Evolutionary conservation across 2,329 filamentous ascomycete species (phyloP), one percentile per base, ranked within the genome.

Genomic region (Emericellopsis cladophorae): DNA sequence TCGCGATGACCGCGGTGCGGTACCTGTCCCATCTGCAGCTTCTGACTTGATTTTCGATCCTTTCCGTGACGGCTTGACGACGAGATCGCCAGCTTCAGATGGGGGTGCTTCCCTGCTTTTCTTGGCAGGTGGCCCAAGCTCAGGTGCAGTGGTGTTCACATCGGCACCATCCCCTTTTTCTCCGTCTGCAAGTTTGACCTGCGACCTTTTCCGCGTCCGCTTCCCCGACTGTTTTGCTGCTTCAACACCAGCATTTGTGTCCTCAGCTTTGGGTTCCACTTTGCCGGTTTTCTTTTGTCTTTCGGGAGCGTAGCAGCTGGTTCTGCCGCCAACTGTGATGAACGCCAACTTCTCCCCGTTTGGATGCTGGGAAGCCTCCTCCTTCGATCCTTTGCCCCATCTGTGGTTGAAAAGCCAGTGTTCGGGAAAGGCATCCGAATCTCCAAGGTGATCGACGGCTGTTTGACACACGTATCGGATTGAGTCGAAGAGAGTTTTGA

Each of bases 361-460:
- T 0, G 90, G 90, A 23, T 96, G 62, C 38, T 71, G 73, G 5
- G 73, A 75, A 1, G 71, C 61, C 2, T 76, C 70, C 24, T 72
- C 74, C 54, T 90, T 93, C 53, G 84, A 88, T 54, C 86, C 87
- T 54, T 95, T 95, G 11, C 80, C 77, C 92, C 92, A 96, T 22
- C 88, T 76, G 55, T 93, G 72, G 46, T 84, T 81, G 67, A 94
- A 93, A 10, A 94, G 66, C 87, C 92, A 98, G 45, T 89, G 72
- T 5, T 83, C 70, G 0, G 92, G 92, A 46, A 96, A 95, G 53
- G 83, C 68, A 32, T 83, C 79, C 16, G 84, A 89, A 48, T 96
- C 88, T 3, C 79, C 87, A 6, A 95, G 70, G 22, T 79, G 68
- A 38, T 84, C 84, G 16, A 90, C 79, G 0, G 90, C 85, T 1